Conservation (phyloP, 164 flowering plant genomes). For the Berberis thunbergii region DNA sequence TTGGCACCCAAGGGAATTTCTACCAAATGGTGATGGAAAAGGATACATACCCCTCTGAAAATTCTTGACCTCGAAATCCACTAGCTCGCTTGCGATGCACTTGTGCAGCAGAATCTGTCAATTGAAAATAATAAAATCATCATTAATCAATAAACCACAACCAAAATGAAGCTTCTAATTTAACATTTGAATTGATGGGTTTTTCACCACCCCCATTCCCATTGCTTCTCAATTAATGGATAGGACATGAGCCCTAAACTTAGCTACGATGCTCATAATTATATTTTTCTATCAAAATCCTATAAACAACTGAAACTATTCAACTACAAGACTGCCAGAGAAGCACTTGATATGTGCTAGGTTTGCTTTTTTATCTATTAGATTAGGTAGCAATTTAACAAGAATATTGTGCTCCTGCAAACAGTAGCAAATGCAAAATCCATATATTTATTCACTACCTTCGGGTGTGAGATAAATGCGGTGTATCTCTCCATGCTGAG, state of each 20-base stretch:
- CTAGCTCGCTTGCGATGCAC: slow-evolving; percentile 52
- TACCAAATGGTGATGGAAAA: background rate
- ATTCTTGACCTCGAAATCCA: slow-evolving; percentile 56
- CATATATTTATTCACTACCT: background rate
- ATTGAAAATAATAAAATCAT: too few relatives aligned
- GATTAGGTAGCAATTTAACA: background rate
- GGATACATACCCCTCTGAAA: slow-evolving; percentile 75
- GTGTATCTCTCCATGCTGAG: background rate
- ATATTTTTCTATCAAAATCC: too few relatives aligned
- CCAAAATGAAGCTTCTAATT: too few relatives aligned
- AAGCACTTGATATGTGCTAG: too few relatives aligned
- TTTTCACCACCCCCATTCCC: too few relatives aligned
- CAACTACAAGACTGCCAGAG: too few relatives aligned
- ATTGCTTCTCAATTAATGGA: too few relatives aligned
- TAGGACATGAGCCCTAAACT: too few relatives aligned
- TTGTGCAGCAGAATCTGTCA: slow-evolving; percentile 49
- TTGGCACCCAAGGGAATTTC: background rate
- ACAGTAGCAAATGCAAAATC: background rate
- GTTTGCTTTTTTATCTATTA: background rate
- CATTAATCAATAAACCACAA: too few relatives aligned
- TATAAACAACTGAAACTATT: too few relatives aligned
- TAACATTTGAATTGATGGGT: too few relatives aligned
- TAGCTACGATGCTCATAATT: too few relatives aligned
- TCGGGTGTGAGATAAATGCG: background rate
- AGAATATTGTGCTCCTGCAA: background rate